Evolutionary conservation across 139 green algal genomes (phyloP).

Genomic region (Auxenochlorella pyrenoidosa): DNA sequence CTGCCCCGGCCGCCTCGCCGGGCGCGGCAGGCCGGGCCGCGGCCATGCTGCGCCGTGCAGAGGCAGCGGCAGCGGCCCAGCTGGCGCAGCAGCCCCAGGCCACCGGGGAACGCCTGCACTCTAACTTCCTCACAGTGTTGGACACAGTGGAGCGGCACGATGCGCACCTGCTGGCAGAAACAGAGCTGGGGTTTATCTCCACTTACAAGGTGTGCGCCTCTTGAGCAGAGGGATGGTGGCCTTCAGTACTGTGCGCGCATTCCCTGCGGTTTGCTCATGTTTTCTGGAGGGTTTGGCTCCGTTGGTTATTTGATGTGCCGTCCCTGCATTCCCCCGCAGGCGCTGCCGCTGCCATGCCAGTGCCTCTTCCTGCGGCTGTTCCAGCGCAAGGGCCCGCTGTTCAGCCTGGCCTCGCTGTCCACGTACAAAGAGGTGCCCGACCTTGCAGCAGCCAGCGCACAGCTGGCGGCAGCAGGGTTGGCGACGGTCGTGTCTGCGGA

Average conservation of each 20-base stretch:
- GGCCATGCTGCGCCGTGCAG: not conserved
- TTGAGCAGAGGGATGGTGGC: no score
- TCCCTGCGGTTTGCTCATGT: not conserved
- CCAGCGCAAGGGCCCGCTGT: conserved; percentile 66
- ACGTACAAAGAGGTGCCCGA: conserved; percentile 68
- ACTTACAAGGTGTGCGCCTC: conserved; percentile 51
- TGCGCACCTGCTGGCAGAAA: conserved; percentile 46
- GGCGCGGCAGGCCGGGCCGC: not conserved
- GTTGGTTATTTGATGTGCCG: no score
- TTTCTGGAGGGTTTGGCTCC: no score
- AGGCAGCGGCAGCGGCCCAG: not conserved
- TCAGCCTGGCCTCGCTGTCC: conserved; percentile 45
- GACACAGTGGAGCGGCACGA: conserved; percentile 53
- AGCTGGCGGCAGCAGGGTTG: conserved; percentile 28
- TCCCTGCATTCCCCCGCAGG: conserved; percentile 15
- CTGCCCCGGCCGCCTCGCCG: not conserved
- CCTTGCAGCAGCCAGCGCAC: not conserved
- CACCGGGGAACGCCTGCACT: conserved; percentile 40
- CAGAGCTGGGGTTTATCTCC: conserved; percentile 43
- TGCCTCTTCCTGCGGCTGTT: conserved; percentile 70
- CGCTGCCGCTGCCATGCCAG: conserved; percentile 38
- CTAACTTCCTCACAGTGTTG: conserved; percentile 55
- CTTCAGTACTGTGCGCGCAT: no score
- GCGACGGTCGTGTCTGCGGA: not conserved
- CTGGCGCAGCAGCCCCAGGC: not conserved